phyloP scores from a whole-genome alignment of 2,329 filamentous ascomycete genomes.

The Blastomyces emzantsi region DNA sequence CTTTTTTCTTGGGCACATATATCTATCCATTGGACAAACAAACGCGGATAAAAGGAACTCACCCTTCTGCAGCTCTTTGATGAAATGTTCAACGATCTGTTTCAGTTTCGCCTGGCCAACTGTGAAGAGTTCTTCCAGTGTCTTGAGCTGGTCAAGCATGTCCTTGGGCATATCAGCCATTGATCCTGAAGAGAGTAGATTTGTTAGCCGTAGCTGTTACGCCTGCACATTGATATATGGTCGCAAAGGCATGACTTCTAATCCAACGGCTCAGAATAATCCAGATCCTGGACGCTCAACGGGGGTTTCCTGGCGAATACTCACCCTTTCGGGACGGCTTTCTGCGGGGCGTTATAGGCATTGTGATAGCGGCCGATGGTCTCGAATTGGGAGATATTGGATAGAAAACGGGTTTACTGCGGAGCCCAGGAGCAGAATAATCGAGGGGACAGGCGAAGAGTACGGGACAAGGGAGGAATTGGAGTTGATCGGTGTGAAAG shows the following conservation, averaged over 20 bases:
- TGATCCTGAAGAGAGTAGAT: constrained; percentile 52
- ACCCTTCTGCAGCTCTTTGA: constrained; percentile 81
- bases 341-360: constrained; percentile 58
- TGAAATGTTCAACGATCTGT: constrained; percentile 80
- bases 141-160: constrained; percentile 69
- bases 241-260: background rate
- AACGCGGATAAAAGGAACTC: constrained; percentile 20
- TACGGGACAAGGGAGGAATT: constrained; percentile 1
- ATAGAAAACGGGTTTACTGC: background rate
- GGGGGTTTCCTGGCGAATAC: constrained; percentile 27
- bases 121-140: constrained; percentile 74
- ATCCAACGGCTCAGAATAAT: background rate
- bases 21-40: background rate
- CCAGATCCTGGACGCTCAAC: background rate
- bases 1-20: constrained; percentile 7
- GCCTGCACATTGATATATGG: background rate
- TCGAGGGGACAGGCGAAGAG: background rate
- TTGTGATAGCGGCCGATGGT: constrained; percentile 32
- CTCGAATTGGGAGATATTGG: background rate
- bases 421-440: background rate
- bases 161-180: constrained; percentile 85
- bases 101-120: constrained; percentile 74
- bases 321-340: constrained; percentile 65
- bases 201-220: background rate
- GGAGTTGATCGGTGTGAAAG: background rate